Evolutionary conservation across 805 yeast genomes (phyloP), one percentile per base, ranked within the genome.

Genomic region (Cyberlindnera subsufficiens): DNA sequence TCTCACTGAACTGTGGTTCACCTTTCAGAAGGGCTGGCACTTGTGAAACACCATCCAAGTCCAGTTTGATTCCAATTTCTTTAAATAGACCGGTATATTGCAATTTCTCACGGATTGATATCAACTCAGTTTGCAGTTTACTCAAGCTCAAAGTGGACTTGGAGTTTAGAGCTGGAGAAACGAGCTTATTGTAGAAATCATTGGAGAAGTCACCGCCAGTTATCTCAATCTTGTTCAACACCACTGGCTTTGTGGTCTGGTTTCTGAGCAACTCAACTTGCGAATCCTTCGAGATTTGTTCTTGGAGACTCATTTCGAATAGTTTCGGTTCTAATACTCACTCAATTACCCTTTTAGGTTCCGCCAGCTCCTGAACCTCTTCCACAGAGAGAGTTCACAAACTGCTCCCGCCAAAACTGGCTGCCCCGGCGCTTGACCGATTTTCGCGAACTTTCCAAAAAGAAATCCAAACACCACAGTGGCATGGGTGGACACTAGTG

Each of bases 31-130:
- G 59, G 52, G 32, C 22, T 14, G 47, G 40, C 19, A 35, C 31
- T 6, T 30, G 15, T 13, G 30, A 16, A 6, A 16, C 31, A 4
- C 30, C 29, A 45, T 67, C 74, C 43, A 72, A 68, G 30, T 70
- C 74, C 35, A 76, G 53, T 15, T 65, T 59, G 7, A 75, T 61
- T 9, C 51, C 53, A 3, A 75, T 66, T 29, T 63, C 59, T 27
- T 60, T 61, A 56, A 74, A 77, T 4, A 75, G 70, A 2, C 72
- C 74, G 1, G 80, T 74, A 36, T 66, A 60, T 22, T 56, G 45
- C 36, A 77, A 54, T 33, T 64, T 68, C 35, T 59, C 53, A 44
- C 64, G 60, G 14, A 72, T 56, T 5, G 46, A 40, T 7, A 59
- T 56, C 35, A 74, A 51, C 13, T 58, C 54, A 11, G 59, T 55